Evolutionary conservation across 1,284 basidiomycete genomes (phyloP).

Genomic region (Boletus holoroseus): DNA sequence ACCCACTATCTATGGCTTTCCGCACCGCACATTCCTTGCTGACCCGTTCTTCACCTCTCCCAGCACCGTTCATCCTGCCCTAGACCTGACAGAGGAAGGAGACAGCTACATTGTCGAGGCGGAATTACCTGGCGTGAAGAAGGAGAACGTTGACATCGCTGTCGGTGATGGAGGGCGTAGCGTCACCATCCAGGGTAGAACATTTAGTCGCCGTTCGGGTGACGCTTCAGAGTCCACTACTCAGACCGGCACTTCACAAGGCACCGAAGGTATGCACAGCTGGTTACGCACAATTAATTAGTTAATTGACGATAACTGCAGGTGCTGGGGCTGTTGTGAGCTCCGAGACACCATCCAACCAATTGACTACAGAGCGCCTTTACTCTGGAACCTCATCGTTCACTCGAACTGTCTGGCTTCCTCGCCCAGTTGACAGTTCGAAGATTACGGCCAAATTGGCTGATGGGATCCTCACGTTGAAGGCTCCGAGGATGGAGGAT

Average conservation of each 20-base stretch:
- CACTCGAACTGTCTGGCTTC: constrained; percentile 65
- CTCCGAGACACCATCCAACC: constrained; percentile 37
- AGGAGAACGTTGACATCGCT: constrained; percentile 67
- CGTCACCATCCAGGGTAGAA: constrained; percentile 65
- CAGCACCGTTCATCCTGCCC: constrained; percentile 42
- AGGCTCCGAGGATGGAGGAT: constrained; percentile 57
- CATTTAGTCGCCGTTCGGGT: constrained; percentile 32
- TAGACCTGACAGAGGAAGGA: constrained; percentile 63
- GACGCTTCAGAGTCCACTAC: constrained; percentile 24
- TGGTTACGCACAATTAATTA: neutral
- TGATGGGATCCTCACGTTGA: constrained; percentile 64
- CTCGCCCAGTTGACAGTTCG: constrained; percentile 53
- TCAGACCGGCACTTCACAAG: constrained; percentile 1
- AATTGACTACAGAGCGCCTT: constrained; percentile 54
- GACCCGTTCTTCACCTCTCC: constrained; percentile 47
- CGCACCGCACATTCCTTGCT: constrained; percentile 39
- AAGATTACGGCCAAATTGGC: constrained; percentile 59
- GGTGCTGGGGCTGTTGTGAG: constrained; percentile 28
- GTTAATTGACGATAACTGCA: constrained; percentile 1
- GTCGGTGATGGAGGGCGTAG: constrained; percentile 65
- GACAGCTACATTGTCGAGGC: constrained; percentile 66
- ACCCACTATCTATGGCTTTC: constrained; percentile 34
- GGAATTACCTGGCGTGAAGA: constrained; percentile 73
- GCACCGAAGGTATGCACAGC: constrained; percentile 17
- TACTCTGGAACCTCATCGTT: constrained; percentile 53